These are phyloP conservation scores for Gamarada debralockiae DNA, from an alignment of 495 filamentous ascomycete genomes.

Conservation along the genomic window DNA sequence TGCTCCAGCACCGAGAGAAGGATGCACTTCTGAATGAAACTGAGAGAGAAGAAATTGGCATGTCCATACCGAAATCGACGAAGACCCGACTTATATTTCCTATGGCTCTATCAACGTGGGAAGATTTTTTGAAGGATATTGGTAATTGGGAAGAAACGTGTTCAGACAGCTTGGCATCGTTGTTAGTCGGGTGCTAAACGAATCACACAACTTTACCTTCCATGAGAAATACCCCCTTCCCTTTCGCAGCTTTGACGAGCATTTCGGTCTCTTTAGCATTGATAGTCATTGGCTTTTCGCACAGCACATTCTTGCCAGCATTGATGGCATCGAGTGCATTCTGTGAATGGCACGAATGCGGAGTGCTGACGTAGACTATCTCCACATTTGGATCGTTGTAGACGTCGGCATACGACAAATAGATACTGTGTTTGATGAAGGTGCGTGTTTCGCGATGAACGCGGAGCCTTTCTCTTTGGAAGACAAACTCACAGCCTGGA, in stretches of 20 bases:
- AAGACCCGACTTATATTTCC: too few relatives aligned
- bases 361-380: conserved; percentile 87
- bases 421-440: conserved; percentile 61
- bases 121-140: conserved; percentile 44
- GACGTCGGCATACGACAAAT: conserved; percentile 74
- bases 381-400: conserved; percentile 53
- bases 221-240: conserved; percentile 86
- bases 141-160: conserved; percentile 73
- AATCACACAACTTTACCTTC: too few relatives aligned
- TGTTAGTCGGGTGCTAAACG: too few relatives aligned
- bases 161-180: conserved; percentile 98
- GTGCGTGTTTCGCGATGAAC: too few relatives aligned
- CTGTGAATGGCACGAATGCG: conserved; percentile 90
- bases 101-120: too few relatives aligned
- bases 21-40: too few relatives aligned
- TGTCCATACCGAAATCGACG: too few relatives aligned
- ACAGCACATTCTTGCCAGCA: conserved; percentile 83
- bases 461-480: too few relatives aligned
- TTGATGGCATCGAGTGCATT: conserved; percentile 77
- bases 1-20: too few relatives aligned
- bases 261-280: conserved; percentile 77
- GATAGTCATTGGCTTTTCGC: conserved; percentile 89
- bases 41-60: too few relatives aligned
- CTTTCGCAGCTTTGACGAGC: conserved; percentile 64
- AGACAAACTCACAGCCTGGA: too few relatives aligned